These are phyloP conservation scores for Orychophragmus violaceus DNA, from an alignment of 345 rosid genomes.

Conservation along the genomic window DNA sequence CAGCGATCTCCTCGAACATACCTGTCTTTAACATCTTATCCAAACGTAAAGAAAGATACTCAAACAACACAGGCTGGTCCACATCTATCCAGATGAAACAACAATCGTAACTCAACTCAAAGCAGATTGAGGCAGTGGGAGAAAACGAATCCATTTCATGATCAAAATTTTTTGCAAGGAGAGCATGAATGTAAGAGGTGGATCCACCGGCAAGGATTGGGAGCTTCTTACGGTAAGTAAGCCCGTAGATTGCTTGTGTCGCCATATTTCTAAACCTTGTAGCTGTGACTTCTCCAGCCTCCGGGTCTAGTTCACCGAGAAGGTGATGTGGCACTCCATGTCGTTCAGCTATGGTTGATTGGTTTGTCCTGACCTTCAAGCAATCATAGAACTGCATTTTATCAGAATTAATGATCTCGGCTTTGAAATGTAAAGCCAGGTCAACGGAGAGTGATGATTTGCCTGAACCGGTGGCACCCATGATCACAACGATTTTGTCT, in stretches of 20 bases:
- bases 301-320: slow-evolving; percentile 41
- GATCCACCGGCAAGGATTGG: slow-evolving; percentile 78
- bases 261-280: slow-evolving; percentile 43
- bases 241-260: slow-evolving; percentile 34
- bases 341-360: slow-evolving; percentile 38
- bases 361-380: too few species aligned
- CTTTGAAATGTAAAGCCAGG: too few species aligned
- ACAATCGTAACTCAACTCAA: slow-evolving; percentile 8
- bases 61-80: slow-evolving; percentile 39
- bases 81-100: slow-evolving; percentile 56
- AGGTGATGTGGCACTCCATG: slow-evolving; percentile 64
- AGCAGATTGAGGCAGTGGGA: background rate
- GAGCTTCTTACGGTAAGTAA: slow-evolving; percentile 33
- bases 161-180: slow-evolving; percentile 30
- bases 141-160: slow-evolving; percentile 32
- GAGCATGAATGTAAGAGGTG: slow-evolving; percentile 58
- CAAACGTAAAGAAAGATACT: slow-evolving; percentile 42
- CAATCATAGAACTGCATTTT: too few species aligned
- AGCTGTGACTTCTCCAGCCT: slow-evolving; percentile 42
- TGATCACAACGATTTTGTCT: too few species aligned
- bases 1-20: slow-evolving; percentile 55
- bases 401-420: too few species aligned
- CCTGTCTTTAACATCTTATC: slow-evolving; percentile 56
- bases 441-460: too few species aligned
- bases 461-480: too few species aligned